phyloP scores from a whole-genome alignment of 1,139 yeast species.

The Zygosaccharomyces pseudobailii region DNA sequence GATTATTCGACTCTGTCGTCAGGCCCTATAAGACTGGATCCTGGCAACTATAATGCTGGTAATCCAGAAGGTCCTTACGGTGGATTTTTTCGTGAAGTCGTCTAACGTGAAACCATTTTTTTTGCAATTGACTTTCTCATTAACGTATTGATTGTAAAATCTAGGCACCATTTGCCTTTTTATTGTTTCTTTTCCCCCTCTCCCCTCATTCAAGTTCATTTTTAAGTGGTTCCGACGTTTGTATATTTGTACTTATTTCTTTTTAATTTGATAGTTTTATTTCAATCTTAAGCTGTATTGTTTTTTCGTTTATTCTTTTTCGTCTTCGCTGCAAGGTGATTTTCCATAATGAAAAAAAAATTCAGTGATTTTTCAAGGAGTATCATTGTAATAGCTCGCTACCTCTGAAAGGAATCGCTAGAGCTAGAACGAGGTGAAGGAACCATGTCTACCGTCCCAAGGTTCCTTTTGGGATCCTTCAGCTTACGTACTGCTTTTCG shows the following conservation, averaged over 20 bases:
- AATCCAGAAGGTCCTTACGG: conserved; percentile 6
- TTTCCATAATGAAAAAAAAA: too few relatives aligned
- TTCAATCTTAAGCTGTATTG: neutral
- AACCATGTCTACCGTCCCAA: conserved; percentile 7
- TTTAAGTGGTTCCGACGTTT: neutral
- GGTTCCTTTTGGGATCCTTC: neutral
- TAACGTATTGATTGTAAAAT: neutral
- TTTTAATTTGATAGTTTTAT: neutral
- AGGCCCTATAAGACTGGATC: conserved; percentile 9
- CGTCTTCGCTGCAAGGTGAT: too few relatives aligned
- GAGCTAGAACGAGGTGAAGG: neutral
- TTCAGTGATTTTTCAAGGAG: too few relatives aligned
- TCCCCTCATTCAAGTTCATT: neutral
- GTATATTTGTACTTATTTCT: neutral
- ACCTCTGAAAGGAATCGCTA: neutral
- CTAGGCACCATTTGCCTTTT: neutral
- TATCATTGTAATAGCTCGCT: too few relatives aligned
- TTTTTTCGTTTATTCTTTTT: neutral
- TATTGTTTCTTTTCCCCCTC: neutral
- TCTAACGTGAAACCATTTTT: conserved; percentile 1
- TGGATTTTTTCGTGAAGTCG: conserved; percentile 12
- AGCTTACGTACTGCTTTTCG: neutral
- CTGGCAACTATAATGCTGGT: conserved; percentile 1
- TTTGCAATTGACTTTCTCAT: neutral
- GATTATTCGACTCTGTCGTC: conserved; percentile 13